Evolutionary conservation across 2,329 filamentous ascomycete genomes (phyloP), one percentile per base, ranked within the genome.

Genomic region (Dothideomycetes sp.): DNA sequence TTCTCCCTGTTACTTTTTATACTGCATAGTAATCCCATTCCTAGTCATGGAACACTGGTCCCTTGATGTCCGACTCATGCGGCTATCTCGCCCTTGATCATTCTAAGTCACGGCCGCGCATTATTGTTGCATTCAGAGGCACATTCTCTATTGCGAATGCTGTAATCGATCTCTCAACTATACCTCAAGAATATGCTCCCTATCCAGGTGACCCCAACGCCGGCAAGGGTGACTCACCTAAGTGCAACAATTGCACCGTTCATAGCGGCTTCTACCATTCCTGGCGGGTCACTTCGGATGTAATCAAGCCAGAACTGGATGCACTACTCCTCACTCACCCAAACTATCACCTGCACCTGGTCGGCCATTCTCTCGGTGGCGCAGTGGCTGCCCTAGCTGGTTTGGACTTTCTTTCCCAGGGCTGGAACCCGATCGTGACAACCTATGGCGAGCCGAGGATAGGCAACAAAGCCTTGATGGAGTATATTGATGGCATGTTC

Each of bases 121-220:
- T 98, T 41, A 69, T 96, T 34, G 74, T 96, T 29, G 88, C 87
- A 7, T 96, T 96, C 54, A 79, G 91, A 34, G 91, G 91, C 17
- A 96, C 91, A 11, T 95, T 96, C 62, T 94, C 87, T 49, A 73
- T 98, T 52, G 75, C 86, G 38, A 94, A 96, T 58, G 88, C 88
- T 10, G 80, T 98, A 45, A 73, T 87, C 36, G 91, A 98, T 62
- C 70, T 98, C 40, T 87, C 84, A 47, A 93, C 87, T 2, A 70
- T 89, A 2, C 88, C 87, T 10, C 89, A 96, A 59, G 76, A 84
- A 57, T 98, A 96, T 55, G 75, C 87, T 1, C 88, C 91, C 1
- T 98, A 95, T 56, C 82, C 84, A 1, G 70, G 74, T 30, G 56
- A 59, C 38, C 61, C 63, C 32, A n/a, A n/a, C n/a, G n/a, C n/a